Evolutionary conservation across 225 moss, liverwort and hornwort genomes (phyloP).

Genomic region (Polytrichum formosum): DNA sequence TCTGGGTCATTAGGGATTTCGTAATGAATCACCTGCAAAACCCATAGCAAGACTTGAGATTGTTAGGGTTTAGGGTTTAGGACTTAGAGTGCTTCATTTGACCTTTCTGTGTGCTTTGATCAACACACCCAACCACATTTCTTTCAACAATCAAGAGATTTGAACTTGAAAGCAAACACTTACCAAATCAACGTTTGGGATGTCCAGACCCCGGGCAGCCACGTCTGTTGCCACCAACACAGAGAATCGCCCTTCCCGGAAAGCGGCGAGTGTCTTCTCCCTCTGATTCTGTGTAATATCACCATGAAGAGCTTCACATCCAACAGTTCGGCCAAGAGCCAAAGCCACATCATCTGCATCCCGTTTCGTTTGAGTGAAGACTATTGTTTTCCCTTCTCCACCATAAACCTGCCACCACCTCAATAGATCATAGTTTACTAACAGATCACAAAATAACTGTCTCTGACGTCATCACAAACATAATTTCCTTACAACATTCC

Average conservation of each 20-base stretch:
- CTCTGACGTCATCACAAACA: no score
- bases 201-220: slow-evolving; percentile 73
- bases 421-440: no score
- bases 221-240: slow-evolving; percentile 82
- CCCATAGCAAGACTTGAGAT: neutral
- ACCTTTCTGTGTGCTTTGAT: no score
- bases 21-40: slow-evolving; percentile 61
- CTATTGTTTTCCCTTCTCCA: slow-evolving; percentile 70
- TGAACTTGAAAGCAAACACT: neutral
- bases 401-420: slow-evolving; percentile 54
- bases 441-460: no score
- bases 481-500: no score
- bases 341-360: slow-evolving; percentile 78
- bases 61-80: no score
- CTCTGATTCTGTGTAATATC: slow-evolving; percentile 78
- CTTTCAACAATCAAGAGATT: no score
- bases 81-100: no score
- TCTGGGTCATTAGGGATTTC: slow-evolving; percentile 82
- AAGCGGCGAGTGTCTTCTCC: slow-evolving; percentile 69
- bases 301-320: slow-evolving; percentile 83
- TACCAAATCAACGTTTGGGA: slow-evolving; percentile 42
- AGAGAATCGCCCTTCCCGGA: slow-evolving; percentile 63
- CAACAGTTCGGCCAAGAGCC: slow-evolving; percentile 61
- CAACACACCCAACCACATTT: no score
- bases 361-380: slow-evolving; percentile 82